phyloP scores from a whole-genome alignment of 495 filamentous ascomycete genomes.

The Mycothermus thermophilus region DNA sequence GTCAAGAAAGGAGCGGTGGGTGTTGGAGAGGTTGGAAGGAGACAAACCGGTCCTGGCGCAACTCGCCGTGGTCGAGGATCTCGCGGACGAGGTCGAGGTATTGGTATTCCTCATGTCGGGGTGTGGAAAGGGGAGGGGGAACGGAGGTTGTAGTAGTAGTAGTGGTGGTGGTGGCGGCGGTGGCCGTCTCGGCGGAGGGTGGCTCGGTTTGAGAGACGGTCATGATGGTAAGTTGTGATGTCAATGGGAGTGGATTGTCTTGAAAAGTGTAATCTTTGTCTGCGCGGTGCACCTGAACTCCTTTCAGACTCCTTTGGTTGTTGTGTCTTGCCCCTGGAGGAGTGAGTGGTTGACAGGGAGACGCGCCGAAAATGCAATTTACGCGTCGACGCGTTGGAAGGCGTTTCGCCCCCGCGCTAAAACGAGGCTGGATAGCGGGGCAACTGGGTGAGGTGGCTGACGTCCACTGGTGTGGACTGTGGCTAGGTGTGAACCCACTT shows the following conservation, averaged over 20 bases:
- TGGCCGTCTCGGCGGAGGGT: background rate
- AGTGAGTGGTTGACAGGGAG: background rate
- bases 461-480: too few relatives aligned
- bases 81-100: constrained; percentile 22
- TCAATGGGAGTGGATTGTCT: too few relatives aligned
- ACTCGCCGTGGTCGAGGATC: constrained; percentile 18
- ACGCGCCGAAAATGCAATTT: background rate
- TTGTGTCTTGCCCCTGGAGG: background rate
- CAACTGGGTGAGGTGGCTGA: too few relatives aligned
- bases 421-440: too few relatives aligned
- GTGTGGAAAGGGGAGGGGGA: background rate
- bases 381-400: constrained; percentile 4
- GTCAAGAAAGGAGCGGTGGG: background rate
- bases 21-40: background rate
- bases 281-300: too few relatives aligned
- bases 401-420: too few relatives aligned
- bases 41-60: constrained; percentile 16
- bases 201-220: constrained; percentile 4
- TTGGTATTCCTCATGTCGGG: constrained; percentile 19
- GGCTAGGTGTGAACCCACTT: too few relatives aligned
- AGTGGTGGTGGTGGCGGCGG: background rate
- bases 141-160: too few relatives aligned
- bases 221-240: background rate
- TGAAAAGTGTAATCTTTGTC: too few relatives aligned
- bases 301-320: background rate